A percentile compares a stretch with the other conserved stretches of the same genome.
phyloP scores from a whole-genome alignment of 345 rosid genomes.

The Lumnitzera littorea region DNA sequence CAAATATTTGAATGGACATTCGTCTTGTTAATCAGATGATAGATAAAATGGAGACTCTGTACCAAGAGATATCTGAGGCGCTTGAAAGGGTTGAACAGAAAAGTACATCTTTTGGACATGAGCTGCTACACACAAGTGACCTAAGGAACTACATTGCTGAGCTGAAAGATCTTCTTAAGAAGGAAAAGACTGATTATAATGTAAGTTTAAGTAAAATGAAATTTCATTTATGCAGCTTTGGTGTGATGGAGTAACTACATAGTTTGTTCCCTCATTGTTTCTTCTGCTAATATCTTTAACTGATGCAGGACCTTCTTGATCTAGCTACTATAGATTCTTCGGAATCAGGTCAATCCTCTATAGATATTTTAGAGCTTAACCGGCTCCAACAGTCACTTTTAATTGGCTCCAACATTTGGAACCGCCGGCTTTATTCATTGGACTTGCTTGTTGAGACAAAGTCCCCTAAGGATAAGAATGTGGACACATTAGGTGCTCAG shows the following conservation, averaged over 20 bases:
- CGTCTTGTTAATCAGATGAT: constrained; percentile 43
- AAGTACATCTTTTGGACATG: constrained; percentile 36
- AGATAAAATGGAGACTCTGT: constrained; percentile 50
- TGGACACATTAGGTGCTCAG: constrained; percentile 20
- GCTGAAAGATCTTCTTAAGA: constrained; percentile 54
- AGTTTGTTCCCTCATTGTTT: constrained; percentile 3
- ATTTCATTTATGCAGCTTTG: no score
- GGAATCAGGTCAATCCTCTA: constrained; percentile 24
- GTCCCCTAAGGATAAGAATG: constrained; percentile 28
- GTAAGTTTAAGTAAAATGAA: constrained; percentile 30
- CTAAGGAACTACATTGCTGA: constrained; percentile 40
- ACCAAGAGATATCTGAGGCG: constrained; percentile 47
- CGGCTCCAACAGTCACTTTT: constrained; percentile 58
- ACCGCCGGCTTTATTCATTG: constrained; percentile 58
- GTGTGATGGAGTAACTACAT: not conserved
- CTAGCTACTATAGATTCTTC: constrained; percentile 35
- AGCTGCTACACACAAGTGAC: constrained; percentile 33
- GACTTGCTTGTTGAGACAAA: constrained; percentile 51
- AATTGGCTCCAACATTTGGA: constrained; percentile 75
- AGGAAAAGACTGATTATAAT: constrained; percentile 58
- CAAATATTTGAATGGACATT: not conserved
- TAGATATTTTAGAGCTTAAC: constrained; percentile 82
- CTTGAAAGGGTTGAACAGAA: constrained; percentile 58
- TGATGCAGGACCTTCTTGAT: constrained; percentile 50
- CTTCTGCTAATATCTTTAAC: not conserved